Base-by-base conservation (phyloP, 1,284 basidiomycete species). In the Naganishia albida region DNA sequence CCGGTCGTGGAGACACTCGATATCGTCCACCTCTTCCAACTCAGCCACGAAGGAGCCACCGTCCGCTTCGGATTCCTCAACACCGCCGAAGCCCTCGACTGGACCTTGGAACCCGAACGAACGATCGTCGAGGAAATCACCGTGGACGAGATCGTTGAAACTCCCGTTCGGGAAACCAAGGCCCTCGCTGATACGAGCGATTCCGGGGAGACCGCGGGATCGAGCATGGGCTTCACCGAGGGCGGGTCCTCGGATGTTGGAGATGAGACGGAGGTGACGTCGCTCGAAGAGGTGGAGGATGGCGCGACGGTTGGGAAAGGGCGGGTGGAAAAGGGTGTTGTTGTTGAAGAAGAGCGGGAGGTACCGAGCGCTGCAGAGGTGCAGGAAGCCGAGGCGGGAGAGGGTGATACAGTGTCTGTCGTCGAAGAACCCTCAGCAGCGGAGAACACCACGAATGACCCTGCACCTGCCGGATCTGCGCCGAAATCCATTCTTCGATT, bases 271-370 rank as follows among this genome's bases (percentile, higher is more conserved):
- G 38, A 34, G 1, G 34, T 25, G 23, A 60, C 57, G 12, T 60
- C 57, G 46, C 23, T 60, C 30, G 57, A 60, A 15, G 57, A 60
- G 16, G 57, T 48, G 15, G 52, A 40, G 1, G 56, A 46, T n/a
- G 44, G 6, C 2, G 44, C 20, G 42, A 42, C 28, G 20, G 34
- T 13, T 7, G n/a, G 20, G 30, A 38, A 59, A 18, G 56, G 43
- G 18, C 28, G n/a, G 25, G 26, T 18, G 15, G 54, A 16, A 16
- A 28, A 34, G 10, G 44, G n/a, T 16, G 44, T 30, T 18, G 30
- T 23, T 4, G 56, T 12, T n/a, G 34, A 34, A 10, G 6, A 4
- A 34, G 34, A 34, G 34, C 34, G 15, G 39, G 39, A 26, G 15
- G 52, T 13, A 40, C 52, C 38, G 10, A 15, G 18, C 34, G 42